phyloP scores from a whole-genome alignment of 192 early-diverging fungal species.

The Backusella westeae region DNA sequence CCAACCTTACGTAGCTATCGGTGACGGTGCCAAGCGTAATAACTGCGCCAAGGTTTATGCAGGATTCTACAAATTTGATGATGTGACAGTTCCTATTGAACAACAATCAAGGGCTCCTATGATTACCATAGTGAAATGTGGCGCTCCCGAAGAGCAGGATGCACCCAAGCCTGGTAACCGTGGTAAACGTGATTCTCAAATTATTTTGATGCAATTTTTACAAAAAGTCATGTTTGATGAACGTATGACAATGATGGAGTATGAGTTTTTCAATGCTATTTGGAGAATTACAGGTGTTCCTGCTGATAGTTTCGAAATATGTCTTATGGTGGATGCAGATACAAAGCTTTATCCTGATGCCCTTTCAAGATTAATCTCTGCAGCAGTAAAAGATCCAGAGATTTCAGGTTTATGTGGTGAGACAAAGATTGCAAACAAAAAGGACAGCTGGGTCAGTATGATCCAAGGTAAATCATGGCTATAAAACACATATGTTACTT shows the following conservation, averaged over 20 bases:
- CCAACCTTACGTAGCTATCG: slow-evolving; percentile 73
- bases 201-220: slow-evolving; percentile 86
- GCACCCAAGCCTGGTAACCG: slow-evolving; percentile 67
- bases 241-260: slow-evolving; percentile 68
- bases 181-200: slow-evolving; percentile 89
- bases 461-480: slow-evolving; percentile 62
- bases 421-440: slow-evolving; percentile 94
- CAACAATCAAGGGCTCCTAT: slow-evolving; percentile 62
- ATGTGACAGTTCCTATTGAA: slow-evolving; percentile 50
- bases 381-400: slow-evolving; percentile 78
- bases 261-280: slow-evolving; percentile 69
- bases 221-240: slow-evolving; percentile 77
- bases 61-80: slow-evolving; percentile 62
- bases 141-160: slow-evolving; percentile 43
- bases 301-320: slow-evolving; percentile 75
- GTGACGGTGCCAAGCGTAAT: slow-evolving; percentile 71
- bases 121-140: slow-evolving; percentile 69
- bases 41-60: slow-evolving; percentile 80
- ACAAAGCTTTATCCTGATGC: slow-evolving; percentile 81
- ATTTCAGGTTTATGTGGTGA: slow-evolving; percentile 97
- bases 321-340: slow-evolving; percentile 80
- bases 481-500: not conserved
- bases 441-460: slow-evolving; percentile 79
- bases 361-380: slow-evolving; percentile 70
- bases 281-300: slow-evolving; percentile 72